Conservation (phyloP, 2,329 filamentous ascomycete species). For the Penicillium sp. region DNA sequence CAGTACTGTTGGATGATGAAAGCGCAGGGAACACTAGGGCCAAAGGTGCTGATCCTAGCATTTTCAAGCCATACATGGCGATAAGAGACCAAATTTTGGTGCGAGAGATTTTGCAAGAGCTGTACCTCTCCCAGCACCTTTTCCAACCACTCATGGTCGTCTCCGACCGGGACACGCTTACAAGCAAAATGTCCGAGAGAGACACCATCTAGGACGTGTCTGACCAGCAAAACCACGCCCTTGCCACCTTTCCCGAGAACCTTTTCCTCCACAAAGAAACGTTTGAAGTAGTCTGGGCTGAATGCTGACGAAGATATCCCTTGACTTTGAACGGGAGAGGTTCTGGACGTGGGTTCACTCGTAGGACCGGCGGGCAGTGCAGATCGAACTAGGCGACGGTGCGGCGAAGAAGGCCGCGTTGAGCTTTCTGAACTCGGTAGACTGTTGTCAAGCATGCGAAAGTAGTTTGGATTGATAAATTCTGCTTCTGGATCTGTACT, state of each 20-base stretch:
- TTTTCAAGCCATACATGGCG: constrained; percentile 97
- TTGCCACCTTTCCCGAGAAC: constrained; percentile 87
- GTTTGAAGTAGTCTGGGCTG: constrained; percentile 84
- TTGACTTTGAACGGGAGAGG: constrained; percentile 42
- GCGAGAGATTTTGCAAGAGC: constrained; percentile 80
- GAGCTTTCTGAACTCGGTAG: constrained; percentile 44
- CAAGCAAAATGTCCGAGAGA: constrained; percentile 87
- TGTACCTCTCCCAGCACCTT: constrained; percentile 93
- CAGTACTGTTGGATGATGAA: constrained; percentile 98
- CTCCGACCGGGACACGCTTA: constrained; percentile 90
- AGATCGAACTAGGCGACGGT: constrained; percentile 43
- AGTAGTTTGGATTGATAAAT: constrained; percentile 89
- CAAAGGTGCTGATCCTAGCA: constrained; percentile 74
- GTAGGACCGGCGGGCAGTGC: constrained; percentile 43
- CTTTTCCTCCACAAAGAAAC: constrained; percentile 84
- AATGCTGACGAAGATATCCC: constrained; percentile 84
- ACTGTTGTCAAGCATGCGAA: constrained; percentile 75
- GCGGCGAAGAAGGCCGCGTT: constrained; percentile 44
- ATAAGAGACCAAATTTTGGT: constrained; percentile 93
- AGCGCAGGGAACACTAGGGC: constrained; percentile 84
- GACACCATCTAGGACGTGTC: constrained; percentile 85
- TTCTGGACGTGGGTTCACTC: constrained; percentile 42
- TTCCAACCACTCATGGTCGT: constrained; percentile 91
- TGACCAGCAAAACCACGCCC: constrained; percentile 88
- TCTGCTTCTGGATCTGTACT: constrained; percentile 45